Base-by-base conservation (phyloP, 1,284 basidiomycete species). In the Trichosporon sp. region DNA sequence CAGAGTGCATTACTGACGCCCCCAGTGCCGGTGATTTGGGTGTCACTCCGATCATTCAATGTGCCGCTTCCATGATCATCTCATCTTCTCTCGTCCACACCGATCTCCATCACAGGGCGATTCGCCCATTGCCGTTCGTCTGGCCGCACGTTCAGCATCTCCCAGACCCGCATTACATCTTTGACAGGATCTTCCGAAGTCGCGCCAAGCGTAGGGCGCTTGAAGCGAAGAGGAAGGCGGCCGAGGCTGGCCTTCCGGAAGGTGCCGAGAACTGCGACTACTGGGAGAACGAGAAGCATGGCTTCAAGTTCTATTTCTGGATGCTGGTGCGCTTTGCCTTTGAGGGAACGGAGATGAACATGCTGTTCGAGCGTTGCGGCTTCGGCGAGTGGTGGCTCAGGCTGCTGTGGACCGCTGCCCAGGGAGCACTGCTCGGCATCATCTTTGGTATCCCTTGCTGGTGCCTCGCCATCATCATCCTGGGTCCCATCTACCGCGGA, bases 341-440 rank as follows among this genome's bases (percentile, higher is more conserved):
- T 54, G 80, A 81, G 64, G 80, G 80, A 13, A 80, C 78, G 0
- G 80, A 80, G 65, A 71, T 74, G 64, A 80, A 80, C 66, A 79
- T 79, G 69, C 63, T 81, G 16, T 56, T 73, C n/a, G 69, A 67
- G 27, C 62, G 65, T 13, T 34, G 58, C 9, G 70, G 62, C 3
- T 46, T 72, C 13, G 56, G 49, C 21, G 56, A 63, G 8, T 78
- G 76, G 76, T 65, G 73, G 8, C 70, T 72, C 4, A 62, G 76
- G 6, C 54, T 81, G 4, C 44, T 73, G 0, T 77, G 78, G 71
- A 80, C 80, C 0, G 73, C 70, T 11, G 67, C 73, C 0, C 80
- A 81, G 67, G 80, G 80, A 1, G 74, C 78, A 0, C 72, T 66
- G 1, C 64, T 81, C 29, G 78, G 78, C 11, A 70, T 80, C 25